Conservation (phyloP, 192 early-diverging fungal genomes). For the Piromyces finnis region DNA sequence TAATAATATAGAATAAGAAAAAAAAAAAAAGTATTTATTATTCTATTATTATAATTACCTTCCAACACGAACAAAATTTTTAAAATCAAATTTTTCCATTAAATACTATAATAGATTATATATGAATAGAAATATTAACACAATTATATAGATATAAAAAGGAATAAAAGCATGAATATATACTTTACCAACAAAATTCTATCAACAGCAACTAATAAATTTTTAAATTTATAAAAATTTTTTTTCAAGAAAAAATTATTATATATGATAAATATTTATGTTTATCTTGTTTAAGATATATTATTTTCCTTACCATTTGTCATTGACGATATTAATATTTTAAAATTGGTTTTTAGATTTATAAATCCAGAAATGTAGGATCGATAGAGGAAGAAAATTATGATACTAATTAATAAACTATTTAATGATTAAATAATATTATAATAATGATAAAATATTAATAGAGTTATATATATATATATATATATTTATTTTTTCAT, state of each 20-base stretch:
- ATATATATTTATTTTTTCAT: neutral
- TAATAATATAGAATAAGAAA: no score
- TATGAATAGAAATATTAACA: no score
- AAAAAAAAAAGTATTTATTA: no score
- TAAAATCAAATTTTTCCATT: neutral
- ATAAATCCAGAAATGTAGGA: neutral
- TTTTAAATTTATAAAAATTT: neutral
- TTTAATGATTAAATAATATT: no score
- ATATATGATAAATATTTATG: neutral
- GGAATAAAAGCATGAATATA: no score
- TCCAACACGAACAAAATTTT: neutral
- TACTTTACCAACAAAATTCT: neutral
- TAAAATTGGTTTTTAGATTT: neutral
- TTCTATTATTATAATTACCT: neutral
- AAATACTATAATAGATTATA: no score
- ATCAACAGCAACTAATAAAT: neutral
- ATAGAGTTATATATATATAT: neutral
- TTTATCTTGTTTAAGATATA: neutral
- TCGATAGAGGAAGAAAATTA: neutral
- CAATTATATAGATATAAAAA: no score
- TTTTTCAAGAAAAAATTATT: no score
- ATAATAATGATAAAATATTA: no score
- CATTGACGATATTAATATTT: neutral
- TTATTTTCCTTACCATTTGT: neutral
- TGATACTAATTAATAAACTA: neutral